Evolutionary conservation across 352 stramenopile genomes (phyloP).

Genomic region (Globisporangium splendens): DNA sequence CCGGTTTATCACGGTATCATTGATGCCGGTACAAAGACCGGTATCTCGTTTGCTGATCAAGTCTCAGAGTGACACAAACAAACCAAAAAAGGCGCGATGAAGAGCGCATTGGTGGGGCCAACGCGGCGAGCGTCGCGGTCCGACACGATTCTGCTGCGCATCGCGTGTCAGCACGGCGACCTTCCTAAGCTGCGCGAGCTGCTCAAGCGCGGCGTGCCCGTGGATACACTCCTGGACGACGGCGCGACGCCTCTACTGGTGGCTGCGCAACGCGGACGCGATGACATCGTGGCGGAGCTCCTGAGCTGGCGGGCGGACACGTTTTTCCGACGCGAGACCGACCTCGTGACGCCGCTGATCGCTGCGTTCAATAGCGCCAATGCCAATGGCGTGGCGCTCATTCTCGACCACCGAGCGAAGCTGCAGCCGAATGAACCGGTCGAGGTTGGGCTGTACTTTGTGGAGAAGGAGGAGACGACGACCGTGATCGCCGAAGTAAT

Average conservation of each 20-base stretch:
- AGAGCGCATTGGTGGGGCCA: background rate
- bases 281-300: constrained; percentile 1
- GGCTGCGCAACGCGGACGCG: constrained; percentile 4
- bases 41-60: background rate
- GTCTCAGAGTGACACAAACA: background rate
- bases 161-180: constrained; percentile 7
- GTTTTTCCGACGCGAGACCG: constrained; percentile 7
- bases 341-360: constrained; percentile 7
- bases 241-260: constrained; percentile 5
- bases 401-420: constrained; percentile 5
- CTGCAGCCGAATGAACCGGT: background rate
- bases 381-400: background rate
- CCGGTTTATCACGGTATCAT: background rate
- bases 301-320: background rate
- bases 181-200: constrained; percentile 3
- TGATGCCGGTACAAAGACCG: background rate
- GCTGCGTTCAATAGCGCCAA: constrained; percentile 6
- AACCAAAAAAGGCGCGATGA: background rate
- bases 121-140: background rate
- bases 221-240: constrained; percentile 8
- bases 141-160: constrained; percentile 4
- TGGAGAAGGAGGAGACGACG: constrained; percentile 1
- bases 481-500: constrained; percentile 6
- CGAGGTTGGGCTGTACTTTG: constrained; percentile 6
- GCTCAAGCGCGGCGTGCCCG: constrained; percentile 2